Evolutionary conservation across 306 rosid species (phyloP), one percentile per base, ranked within the genome.

Genomic region (Vigna radiata): DNA sequence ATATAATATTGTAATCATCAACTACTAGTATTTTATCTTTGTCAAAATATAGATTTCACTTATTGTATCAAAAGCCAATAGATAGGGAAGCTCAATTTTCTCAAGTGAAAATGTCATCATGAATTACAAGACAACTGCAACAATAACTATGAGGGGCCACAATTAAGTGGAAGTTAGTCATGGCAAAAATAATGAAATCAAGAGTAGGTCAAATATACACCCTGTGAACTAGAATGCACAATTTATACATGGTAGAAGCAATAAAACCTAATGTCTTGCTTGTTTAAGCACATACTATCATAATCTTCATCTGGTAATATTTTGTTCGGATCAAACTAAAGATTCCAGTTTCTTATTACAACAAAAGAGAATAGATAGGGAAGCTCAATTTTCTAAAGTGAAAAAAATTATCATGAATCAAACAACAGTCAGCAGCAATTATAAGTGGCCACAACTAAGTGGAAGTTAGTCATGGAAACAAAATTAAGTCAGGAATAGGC

Each of bases 171-270:
- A 68, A 83, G 54, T 19, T 13, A 44, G 47, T 50, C 59, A 65
- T 33, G 58, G 61, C 36, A 65, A n/a, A 25, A 33, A 62, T 39
- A 21, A 80, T 68, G 41, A 59, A 41, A 73, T 31, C 60, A 65
- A 36, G 12, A 58, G 49, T 33, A 46, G 37, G 36, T 55, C 55
- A 76, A 78, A 71, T 53, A 83, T 93, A 78, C 29, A 93, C 98
- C 98, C 98, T 7, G 95, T 7, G 31, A 43, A 59, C 50, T 53
- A 61, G 54, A 77, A 29, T 10, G 18, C 61, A 59, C 6, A 10
- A 81, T 68, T 44, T 31, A 50, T 36, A 80, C 23, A 67, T 39
- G 3, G 3, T 8, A 8, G 10, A 44, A 25, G 62, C 47, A 47
- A 46, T 56, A 73, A 48, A 74, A 66, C 47, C 76, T 54, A 82